Evolutionary conservation across 2,329 filamentous ascomycete species (phyloP).

Genomic region (Stagonosporopsis tanaceti): DNA sequence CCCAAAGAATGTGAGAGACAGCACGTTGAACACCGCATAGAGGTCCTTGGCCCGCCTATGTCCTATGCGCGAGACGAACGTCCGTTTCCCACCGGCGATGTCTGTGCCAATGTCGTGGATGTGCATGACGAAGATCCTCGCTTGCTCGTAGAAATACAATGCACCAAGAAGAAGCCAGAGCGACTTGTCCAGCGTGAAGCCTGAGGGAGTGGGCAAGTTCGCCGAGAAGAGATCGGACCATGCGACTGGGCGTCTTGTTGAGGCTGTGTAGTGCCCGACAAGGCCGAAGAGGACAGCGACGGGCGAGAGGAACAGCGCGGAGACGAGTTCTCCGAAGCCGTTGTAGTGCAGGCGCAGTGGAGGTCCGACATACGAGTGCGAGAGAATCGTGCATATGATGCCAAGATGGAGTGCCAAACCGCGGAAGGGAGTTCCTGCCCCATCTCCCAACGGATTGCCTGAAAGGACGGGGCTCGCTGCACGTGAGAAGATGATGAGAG

Average conservation of each 20-base stretch:
- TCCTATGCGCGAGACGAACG: conserved; percentile 12
- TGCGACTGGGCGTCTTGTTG: conserved; percentile 5
- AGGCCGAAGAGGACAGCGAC: conserved; percentile 11
- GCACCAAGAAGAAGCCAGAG: conserved; percentile 9
- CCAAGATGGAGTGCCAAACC: conserved; percentile 7
- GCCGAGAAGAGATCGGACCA: conserved; percentile 11
- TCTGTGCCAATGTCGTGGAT: conserved; percentile 4
- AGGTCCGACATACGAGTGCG: conserved; percentile 11
- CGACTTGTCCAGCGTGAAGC: conserved; percentile 11
- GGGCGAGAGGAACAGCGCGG: conserved; percentile 13
- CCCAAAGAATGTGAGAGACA: conserved; percentile 6
- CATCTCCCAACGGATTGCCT: not conserved
- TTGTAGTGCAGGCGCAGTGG: conserved; percentile 10
- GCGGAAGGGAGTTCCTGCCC: conserved; percentile 6
- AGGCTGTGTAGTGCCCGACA: conserved; percentile 10
- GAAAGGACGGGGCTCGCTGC: conserved; percentile 1
- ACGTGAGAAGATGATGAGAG: conserved; percentile 11
- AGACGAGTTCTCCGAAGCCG: conserved; percentile 10
- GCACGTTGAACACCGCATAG: conserved; percentile 9
- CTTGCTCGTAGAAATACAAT: conserved; percentile 13
- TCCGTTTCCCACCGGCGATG: conserved; percentile 5
- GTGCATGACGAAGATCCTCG: conserved; percentile 13
- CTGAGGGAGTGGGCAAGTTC: conserved; percentile 6
- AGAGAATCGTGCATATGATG: conserved; percentile 12
- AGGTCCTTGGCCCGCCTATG: conserved; percentile 11